phyloP scores from a whole-genome alignment of 129 eudicot species.

The Silybum marianum region DNA sequence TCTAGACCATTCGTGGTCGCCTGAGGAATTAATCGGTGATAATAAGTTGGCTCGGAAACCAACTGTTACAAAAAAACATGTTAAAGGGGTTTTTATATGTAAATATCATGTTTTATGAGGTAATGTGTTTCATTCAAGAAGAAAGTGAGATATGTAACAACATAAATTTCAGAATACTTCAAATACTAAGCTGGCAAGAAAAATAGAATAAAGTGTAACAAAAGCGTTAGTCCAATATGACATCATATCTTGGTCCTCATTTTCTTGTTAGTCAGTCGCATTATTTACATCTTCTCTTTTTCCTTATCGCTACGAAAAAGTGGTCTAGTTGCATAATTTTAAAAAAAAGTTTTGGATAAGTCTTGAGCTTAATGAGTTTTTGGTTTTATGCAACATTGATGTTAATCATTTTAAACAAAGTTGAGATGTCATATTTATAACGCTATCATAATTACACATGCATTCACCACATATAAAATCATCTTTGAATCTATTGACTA shows the following conservation, averaged over 20 bases:
- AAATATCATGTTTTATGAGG: neutral
- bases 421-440: neutral
- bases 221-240: neutral
- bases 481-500: neutral
- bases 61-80: no score
- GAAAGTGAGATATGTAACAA: neutral
- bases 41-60: no score
- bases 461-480: neutral
- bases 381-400: neutral
- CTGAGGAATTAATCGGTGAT: no score
- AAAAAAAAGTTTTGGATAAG: neutral
- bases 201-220: neutral
- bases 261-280: neutral
- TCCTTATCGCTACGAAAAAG: neutral
- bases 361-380: neutral
- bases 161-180: neutral
- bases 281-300: neutral
- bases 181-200: neutral
- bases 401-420: neutral
- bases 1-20: no score
- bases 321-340: neutral
- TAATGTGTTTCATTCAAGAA: neutral
- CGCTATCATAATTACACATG: neutral
- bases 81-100: neutral
- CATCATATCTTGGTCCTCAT: neutral